Base-by-base conservation (phyloP, 208 protist species). In the Acanthamoeba lenticulata region DNA sequence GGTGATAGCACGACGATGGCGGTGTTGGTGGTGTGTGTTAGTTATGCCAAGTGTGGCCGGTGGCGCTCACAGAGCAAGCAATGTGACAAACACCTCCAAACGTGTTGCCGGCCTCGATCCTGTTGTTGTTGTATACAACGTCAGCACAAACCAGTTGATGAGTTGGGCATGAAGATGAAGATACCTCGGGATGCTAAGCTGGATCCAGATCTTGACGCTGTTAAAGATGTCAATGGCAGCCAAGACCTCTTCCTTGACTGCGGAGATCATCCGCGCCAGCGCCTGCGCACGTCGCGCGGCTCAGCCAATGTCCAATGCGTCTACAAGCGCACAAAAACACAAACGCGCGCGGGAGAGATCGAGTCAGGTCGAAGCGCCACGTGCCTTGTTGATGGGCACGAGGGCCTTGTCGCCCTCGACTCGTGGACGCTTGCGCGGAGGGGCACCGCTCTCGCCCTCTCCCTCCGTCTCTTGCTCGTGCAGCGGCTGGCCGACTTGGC, bases 101-200 rank as follows among this genome's bases (percentile, higher is more conserved):
- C 3, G 27, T 89, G 79, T 89, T 89, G 40, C 79, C 79, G 36
- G 36, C 79, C 45, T 89, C 79, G 69, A 79, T 79, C 24, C 69
- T 79, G 24, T 15, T 65, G 57, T 65, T 65, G 57, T 65, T 65
- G 57, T 65, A n/a, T 19, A 24, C 21, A n/a, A 24, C 24, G 24
- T 24, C 21, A 65, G 57, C 19, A 65, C 24, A 24, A 65, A 65
- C 21, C 19, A 65, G 57, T 24, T n/a, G 19, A 65, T n/a, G 57
- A 65, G 21, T 65, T 65, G 57, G 57, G 19, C 24, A 24, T 65
- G 19, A 24, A n/a, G 57, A n/a, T 65, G 36, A 77, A 52, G 47
- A 24, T 21, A 60, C 52, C 52, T 60, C 17, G 52, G 52, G n/a
- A 60, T 60, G 52, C 52, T 60, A 27, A 60, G 52, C 52, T 60